phyloP scores from a whole-genome alignment of 257 asterid species.

The Cordia subcordata region DNA sequence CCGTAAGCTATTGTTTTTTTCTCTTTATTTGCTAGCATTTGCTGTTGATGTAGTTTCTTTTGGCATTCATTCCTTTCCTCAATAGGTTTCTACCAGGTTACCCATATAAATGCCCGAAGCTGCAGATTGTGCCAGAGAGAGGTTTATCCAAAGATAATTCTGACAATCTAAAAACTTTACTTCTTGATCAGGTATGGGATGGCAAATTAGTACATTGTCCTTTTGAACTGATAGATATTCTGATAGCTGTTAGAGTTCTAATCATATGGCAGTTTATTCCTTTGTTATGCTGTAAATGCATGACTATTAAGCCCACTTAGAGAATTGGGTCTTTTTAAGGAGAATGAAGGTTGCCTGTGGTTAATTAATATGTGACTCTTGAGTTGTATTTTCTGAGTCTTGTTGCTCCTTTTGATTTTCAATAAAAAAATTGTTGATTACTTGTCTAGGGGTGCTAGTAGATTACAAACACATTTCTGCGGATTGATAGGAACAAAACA shows the following conservation, averaged over 20 bases:
- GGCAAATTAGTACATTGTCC: background rate
- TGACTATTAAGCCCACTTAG: too few relatives aligned
- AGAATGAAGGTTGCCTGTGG: too few relatives aligned
- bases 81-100: constrained; percentile 81
- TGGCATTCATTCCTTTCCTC: constrained; percentile 9
- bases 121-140: constrained; percentile 74
- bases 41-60: constrained; percentile 6
- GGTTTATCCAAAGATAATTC: constrained; percentile 68
- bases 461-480: too few relatives aligned
- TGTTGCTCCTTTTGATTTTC: too few relatives aligned
- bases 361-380: too few relatives aligned
- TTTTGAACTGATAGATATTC: too few relatives aligned
- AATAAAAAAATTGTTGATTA: too few relatives aligned
- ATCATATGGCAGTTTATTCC: constrained; percentile 1
- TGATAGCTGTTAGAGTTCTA: constrained; percentile 8
- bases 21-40: constrained; percentile 1
- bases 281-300: too few relatives aligned
- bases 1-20: constrained; percentile 12
- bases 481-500: too few relatives aligned
- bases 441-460: too few relatives aligned
- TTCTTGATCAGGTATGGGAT: constrained; percentile 74
- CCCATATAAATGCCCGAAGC: constrained; percentile 88
- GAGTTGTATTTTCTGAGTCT: too few relatives aligned
- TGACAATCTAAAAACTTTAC: constrained; percentile 74
- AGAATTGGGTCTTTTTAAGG: too few relatives aligned